Conservation (phyloP, 2,329 filamentous ascomycete species). For the Tolypocladium inflatum region DNA sequence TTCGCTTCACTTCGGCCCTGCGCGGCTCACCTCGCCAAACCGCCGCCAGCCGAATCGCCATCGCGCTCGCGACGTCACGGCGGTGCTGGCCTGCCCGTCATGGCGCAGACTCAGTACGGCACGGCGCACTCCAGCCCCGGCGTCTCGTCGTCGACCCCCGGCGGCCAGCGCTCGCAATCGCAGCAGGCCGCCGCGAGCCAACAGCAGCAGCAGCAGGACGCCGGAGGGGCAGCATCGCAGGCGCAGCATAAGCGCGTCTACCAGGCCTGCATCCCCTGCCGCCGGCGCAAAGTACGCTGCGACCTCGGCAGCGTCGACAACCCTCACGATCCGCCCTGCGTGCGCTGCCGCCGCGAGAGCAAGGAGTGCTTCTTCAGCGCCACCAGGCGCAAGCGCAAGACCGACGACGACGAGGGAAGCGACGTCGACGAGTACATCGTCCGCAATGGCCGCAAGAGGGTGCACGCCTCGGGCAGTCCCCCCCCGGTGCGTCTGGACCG, state of each 20-base stretch:
- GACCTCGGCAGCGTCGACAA: constrained; percentile 75
- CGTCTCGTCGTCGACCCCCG: constrained; percentile 8
- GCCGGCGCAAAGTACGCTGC: constrained; percentile 52
- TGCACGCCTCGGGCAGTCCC: constrained; percentile 37
- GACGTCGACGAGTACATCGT: constrained; percentile 58
- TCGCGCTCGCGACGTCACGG: constrained; percentile 4
- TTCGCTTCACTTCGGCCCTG: constrained; percentile 6
- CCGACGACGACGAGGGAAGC: constrained; percentile 44
- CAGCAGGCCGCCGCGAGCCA: constrained; percentile 7
- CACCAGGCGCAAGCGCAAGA: constrained; percentile 85
- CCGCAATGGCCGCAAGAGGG: constrained; percentile 64
- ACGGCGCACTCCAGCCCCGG: constrained; percentile 10
- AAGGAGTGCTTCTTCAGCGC: constrained; percentile 97
- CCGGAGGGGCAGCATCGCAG: neutral
- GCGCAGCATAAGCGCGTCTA: constrained; percentile 52
- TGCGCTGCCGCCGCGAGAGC: constrained; percentile 85
- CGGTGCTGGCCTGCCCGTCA: constrained; percentile 4
- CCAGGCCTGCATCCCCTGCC: constrained; percentile 54
- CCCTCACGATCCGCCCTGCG: constrained; percentile 86
- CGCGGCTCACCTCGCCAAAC: constrained; percentile 16
- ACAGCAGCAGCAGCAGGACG: constrained; percentile 3
- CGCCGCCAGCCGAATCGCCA: constrained; percentile 23
- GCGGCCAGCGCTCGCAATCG: constrained; percentile 8
- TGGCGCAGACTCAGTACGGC: constrained; percentile 11
- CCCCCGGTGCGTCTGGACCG: constrained; percentile 29